A percentile compares a stretch with the other conserved stretches of the same genome.
Evolutionary conservation across 2,329 filamentous ascomycete species (phyloP).

Genomic region (Colletotrichum shisoi): DNA sequence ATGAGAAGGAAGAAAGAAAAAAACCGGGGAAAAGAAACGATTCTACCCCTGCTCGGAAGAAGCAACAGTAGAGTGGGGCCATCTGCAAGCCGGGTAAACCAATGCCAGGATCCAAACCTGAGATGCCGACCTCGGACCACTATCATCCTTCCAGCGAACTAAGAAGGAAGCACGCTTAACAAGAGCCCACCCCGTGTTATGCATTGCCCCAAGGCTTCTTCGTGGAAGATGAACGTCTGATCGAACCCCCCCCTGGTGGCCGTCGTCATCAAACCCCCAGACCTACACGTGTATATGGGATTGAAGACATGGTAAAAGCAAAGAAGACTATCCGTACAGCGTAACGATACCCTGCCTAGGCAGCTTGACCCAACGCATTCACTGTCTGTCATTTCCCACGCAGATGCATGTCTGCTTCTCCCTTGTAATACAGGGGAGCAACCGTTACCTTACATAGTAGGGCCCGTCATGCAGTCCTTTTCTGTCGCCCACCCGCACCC

Average conservation of each 20-base stretch:
- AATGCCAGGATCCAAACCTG: not conserved
- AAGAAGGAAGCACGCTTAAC: conserved; percentile 15
- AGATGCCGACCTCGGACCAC: conserved; percentile 30
- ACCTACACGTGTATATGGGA: conserved; percentile 21
- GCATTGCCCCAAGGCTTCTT: not conserved
- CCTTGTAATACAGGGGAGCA: conserved; percentile 10
- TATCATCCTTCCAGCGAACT: conserved; percentile 1
- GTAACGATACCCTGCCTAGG: conserved; percentile 1
- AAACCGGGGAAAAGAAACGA: not conserved
- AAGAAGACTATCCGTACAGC: not conserved
- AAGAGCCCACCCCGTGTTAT: not conserved
- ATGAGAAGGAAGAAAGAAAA: not conserved
- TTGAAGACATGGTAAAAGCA: conserved; percentile 28
- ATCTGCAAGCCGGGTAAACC: conserved; percentile 19
- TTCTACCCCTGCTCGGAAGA: not conserved
- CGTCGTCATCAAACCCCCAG: conserved; percentile 1
- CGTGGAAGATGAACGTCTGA: conserved; percentile 8
- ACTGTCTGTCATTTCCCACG: conserved; percentile 19
- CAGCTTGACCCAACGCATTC: conserved; percentile 5
- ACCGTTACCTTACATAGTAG: not conserved
- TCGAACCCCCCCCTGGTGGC: conserved; percentile 6
- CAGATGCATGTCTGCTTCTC: conserved; percentile 5
- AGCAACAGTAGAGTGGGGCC: conserved; percentile 3
- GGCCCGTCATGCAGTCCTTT: conserved; percentile 1
- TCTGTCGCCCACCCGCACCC: conserved; percentile 8